phyloP scores from a whole-genome alignment of 202 grass and related monocot species.

The Brachypodium distachyon region DNA sequence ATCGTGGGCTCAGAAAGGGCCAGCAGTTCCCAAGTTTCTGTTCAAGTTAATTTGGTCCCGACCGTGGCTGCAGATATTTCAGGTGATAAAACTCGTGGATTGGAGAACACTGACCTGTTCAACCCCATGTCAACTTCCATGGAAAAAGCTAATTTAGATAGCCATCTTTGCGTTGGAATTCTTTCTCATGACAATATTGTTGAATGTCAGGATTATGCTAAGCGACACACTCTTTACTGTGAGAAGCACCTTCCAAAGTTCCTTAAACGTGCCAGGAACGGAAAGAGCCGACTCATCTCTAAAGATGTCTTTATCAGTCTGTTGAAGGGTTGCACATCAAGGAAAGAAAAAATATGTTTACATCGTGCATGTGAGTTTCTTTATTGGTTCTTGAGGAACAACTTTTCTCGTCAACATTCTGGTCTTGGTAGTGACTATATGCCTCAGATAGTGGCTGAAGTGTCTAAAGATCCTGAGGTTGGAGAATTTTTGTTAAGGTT shows the following conservation, averaged over 20 bases:
- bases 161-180: constrained; percentile 56
- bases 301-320: constrained; percentile 90
- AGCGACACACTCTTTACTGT: constrained; percentile 81
- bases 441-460: constrained; percentile 54
- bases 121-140: constrained; percentile 30
- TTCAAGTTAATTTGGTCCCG: constrained; percentile 22
- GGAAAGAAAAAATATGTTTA: constrained; percentile 70
- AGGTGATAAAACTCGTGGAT: constrained; percentile 41
- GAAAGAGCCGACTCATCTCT: constrained; percentile 88
- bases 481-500: constrained; percentile 83
- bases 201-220: constrained; percentile 83
- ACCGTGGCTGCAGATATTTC: constrained; percentile 26
- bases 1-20: not conserved
- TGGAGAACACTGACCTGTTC: constrained; percentile 39
- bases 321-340: constrained; percentile 70
- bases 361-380: constrained; percentile 91
- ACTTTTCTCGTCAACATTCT: constrained; percentile 43
- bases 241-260: constrained; percentile 93
- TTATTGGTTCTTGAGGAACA: constrained; percentile 82
- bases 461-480: constrained; percentile 50
- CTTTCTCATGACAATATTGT: constrained; percentile 29
- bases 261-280: constrained; percentile 93
- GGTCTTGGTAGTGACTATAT: constrained; percentile 49
- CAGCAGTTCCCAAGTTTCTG: constrained; percentile 22
- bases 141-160: constrained; percentile 28